Evolutionary conservation across 257 asterid species (phyloP).

Genomic region (Nicotiana paniculata): DNA sequence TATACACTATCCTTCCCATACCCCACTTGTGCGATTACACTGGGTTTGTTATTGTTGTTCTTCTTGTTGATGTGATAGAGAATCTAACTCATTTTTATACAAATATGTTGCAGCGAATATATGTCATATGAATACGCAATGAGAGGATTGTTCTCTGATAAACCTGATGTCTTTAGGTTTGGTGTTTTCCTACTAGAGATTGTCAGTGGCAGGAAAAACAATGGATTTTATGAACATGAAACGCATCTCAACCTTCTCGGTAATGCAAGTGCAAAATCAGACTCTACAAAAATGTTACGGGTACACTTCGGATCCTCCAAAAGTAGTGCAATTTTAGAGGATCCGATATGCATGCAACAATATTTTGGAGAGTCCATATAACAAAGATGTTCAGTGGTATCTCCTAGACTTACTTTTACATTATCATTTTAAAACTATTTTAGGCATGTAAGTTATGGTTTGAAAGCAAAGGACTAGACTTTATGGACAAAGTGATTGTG

Average conservation of each 20-base stretch:
- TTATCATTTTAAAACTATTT: not conserved
- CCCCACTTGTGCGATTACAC: too few species aligned
- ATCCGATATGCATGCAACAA: accelerated
- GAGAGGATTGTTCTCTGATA: conserved; percentile 26
- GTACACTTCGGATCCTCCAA: too few species aligned
- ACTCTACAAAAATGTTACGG: too few species aligned
- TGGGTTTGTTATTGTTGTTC: too few species aligned
- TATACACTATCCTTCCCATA: too few species aligned
- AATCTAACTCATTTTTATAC: not conserved
- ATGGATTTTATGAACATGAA: conserved; percentile 17
- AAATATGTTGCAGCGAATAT: conserved; percentile 30
- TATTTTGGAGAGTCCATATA: too few species aligned
- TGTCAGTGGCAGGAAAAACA: conserved; percentile 27
- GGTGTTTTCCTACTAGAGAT: conserved; percentile 33
- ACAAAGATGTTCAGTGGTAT: too few species aligned
- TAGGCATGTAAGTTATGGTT: conserved; percentile 69
- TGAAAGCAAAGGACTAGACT: conserved; percentile 27
- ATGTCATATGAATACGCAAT: conserved; percentile 36
- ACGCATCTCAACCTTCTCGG: conserved; percentile 21
- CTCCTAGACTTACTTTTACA: too few species aligned
- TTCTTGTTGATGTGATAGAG: too few species aligned
- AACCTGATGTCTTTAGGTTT: conserved; percentile 35
- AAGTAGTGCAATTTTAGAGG: too few species aligned
- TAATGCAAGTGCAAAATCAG: conserved; percentile 15
- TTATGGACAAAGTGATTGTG: conserved; percentile 34